Evolutionary conservation across 129 eudicot genomes (phyloP).

Genomic region (Rutidosis leptorrhynchoides): DNA sequence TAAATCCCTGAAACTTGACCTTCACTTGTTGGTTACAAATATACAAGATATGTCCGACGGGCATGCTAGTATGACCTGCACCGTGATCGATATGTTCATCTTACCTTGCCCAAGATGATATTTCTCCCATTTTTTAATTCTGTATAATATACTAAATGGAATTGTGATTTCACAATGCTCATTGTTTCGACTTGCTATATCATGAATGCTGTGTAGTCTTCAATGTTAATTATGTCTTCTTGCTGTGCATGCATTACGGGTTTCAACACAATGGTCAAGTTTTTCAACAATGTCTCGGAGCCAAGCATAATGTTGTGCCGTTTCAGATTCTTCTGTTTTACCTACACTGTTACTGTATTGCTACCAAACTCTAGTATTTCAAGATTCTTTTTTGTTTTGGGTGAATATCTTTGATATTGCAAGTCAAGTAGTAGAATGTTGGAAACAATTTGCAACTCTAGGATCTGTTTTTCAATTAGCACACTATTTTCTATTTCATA

Average conservation of each 20-base stretch:
- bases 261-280: conserved; percentile 18
- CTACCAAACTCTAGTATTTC: conserved; percentile 16
- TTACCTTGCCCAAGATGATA: too few species aligned
- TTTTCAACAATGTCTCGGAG: conserved; percentile 24
- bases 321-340: conserved; percentile 17
- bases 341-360: conserved; percentile 13
- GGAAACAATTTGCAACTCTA: conserved; percentile 28
- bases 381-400: conserved; percentile 16
- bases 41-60: too few species aligned
- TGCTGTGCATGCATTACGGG: conserved; percentile 32
- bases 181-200: background rate
- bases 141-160: too few species aligned
- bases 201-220: background rate
- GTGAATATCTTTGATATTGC: conserved; percentile 19
- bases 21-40: too few species aligned
- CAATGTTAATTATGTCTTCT: conserved; percentile 16
- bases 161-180: background rate
- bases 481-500: background rate
- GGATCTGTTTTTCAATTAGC: background rate
- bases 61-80: too few species aligned
- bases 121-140: too few species aligned
- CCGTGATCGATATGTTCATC: too few species aligned
- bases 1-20: too few species aligned
- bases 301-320: conserved; percentile 20
- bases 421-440: conserved; percentile 20